These are phyloP conservation scores for Nicotiana paniculata DNA, from an alignment of 257 asterid species.

Conservation along the genomic window DNA sequence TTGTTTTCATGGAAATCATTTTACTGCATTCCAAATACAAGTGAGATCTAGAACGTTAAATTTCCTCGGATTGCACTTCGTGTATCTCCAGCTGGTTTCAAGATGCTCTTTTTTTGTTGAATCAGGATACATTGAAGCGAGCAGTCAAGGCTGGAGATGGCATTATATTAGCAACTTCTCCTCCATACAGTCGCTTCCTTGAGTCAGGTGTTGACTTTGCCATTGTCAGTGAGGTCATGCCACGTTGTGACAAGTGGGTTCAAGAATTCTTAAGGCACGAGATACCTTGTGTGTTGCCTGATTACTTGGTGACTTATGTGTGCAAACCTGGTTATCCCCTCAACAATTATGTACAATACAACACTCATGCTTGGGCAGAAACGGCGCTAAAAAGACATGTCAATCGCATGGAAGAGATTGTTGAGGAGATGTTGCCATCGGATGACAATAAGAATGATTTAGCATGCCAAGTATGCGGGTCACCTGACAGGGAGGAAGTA, in stretches of 20 bases:
- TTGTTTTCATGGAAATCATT: neutral
- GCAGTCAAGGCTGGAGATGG: slow-evolving; percentile 93
- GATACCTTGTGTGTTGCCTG: slow-evolving; percentile 76
- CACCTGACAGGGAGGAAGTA: slow-evolving; percentile 52
- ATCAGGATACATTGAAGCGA: slow-evolving; percentile 91
- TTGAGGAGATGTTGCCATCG: slow-evolving; percentile 32
- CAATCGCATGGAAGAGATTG: slow-evolving; percentile 35
- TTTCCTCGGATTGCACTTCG: neutral
- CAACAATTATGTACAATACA: slow-evolving; percentile 77
- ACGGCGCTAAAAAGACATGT: slow-evolving; percentile 40
- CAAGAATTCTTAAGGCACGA: slow-evolving; percentile 72
- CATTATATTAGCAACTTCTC: slow-evolving; percentile 77
- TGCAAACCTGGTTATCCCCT: slow-evolving; percentile 87
- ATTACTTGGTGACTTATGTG: slow-evolving; percentile 81
- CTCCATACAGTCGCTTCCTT: slow-evolving; percentile 85
- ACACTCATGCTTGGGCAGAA: slow-evolving; percentile 77
- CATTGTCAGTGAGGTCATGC: slow-evolving; percentile 71
- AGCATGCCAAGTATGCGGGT: slow-evolving; percentile 14
- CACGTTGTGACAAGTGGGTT: slow-evolving; percentile 78
- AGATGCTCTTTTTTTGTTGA: neutral
- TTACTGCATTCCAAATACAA: neutral
- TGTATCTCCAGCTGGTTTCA: neutral
- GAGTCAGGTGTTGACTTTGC: slow-evolving; percentile 71
- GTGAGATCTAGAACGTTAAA: neutral
- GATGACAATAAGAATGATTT: slow-evolving; percentile 23